A percentile compares a stretch with the other conserved stretches of the same genome.
Conservation (phyloP, 2,329 filamentous ascomycete genomes). For the Pseudogymnoascus sp. region DNA sequence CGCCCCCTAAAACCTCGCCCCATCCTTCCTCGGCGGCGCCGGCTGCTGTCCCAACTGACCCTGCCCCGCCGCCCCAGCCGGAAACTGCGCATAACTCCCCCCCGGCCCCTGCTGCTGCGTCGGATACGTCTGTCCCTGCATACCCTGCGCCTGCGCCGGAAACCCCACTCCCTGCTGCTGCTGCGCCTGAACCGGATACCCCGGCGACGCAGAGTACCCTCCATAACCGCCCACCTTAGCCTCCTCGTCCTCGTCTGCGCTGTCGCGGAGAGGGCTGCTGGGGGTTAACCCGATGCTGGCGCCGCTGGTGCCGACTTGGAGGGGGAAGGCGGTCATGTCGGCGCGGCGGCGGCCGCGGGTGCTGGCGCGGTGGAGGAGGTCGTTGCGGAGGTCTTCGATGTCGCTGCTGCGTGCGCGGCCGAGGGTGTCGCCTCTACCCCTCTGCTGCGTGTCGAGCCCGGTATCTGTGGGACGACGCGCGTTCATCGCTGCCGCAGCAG, state of each 20-base stretch:
- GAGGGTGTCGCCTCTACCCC: conserved; percentile 6
- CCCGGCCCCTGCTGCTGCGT: background rate
- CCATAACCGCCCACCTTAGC: background rate
- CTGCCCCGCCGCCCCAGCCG: background rate
- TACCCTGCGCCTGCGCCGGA: background rate
- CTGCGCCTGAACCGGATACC: background rate
- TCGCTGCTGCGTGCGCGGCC: conserved; percentile 17
- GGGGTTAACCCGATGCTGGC: background rate
- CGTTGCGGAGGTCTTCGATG: conserved; percentile 18
- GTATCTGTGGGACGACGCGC: conserved; percentile 26
- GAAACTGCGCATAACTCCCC: background rate
- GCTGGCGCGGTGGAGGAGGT: conserved; percentile 23
- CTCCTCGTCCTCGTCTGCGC: background rate
- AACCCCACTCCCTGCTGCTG: background rate
- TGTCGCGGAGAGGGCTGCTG: background rate
- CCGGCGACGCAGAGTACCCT: background rate
- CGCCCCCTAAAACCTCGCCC: background rate
- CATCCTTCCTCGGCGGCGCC: background rate
- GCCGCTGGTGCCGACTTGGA: conserved; percentile 15
- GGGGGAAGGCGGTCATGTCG: background rate
- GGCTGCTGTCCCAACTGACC: background rate
- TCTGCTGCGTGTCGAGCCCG: conserved; percentile 16
- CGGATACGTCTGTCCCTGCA: background rate
- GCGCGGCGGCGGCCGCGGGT: conserved; percentile 21
- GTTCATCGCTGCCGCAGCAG: conserved; percentile 31